Evolutionary conservation across 306 rosid genomes (phyloP).

Genomic region (Pyrus betulifolia): DNA sequence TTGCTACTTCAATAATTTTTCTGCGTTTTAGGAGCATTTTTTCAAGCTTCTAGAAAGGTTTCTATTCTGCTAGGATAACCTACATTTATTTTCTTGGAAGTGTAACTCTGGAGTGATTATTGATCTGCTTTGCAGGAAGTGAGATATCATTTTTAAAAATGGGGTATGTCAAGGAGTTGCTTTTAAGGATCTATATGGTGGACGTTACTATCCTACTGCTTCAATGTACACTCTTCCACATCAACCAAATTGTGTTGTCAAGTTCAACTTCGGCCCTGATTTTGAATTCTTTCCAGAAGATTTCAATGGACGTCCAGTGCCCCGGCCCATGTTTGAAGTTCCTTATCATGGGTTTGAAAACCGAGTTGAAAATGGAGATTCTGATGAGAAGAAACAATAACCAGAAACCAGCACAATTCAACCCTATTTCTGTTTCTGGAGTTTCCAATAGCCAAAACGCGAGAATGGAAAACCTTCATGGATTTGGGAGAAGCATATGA

Average conservation of each 20-base stretch:
- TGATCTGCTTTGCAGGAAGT: conserved; percentile 60
- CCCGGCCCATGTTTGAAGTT: conserved; percentile 79
- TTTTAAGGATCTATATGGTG: conserved; percentile 80
- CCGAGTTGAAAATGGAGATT: conserved; percentile 53
- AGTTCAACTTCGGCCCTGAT: conserved; percentile 94
- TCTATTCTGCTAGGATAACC: not conserved
- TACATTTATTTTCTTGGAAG: not conserved
- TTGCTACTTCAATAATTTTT: not conserved
- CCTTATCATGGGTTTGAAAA: conserved; percentile 77
- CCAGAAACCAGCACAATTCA: conserved; percentile 1
- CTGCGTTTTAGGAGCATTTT: not conserved
- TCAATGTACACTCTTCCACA: conserved; percentile 91
- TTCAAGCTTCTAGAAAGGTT: not conserved
- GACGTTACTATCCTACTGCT: conserved; percentile 91
- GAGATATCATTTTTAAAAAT: conserved; percentile 82
- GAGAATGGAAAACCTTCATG: not conserved
- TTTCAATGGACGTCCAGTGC: conserved; percentile 52
- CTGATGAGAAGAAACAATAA: conserved; percentile 56
- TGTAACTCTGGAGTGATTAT: conserved; percentile 2
- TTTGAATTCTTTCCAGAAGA: conserved; percentile 67
- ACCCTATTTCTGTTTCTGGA: conserved; percentile 5
- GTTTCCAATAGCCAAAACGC: not conserved
- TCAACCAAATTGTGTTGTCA: conserved; percentile 80
- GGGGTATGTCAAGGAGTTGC: conserved; percentile 90
- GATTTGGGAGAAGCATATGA: conserved; percentile 23